phyloP scores from a whole-genome alignment of 2,329 filamentous ascomycete species.

The Neobulgaria alba region DNA sequence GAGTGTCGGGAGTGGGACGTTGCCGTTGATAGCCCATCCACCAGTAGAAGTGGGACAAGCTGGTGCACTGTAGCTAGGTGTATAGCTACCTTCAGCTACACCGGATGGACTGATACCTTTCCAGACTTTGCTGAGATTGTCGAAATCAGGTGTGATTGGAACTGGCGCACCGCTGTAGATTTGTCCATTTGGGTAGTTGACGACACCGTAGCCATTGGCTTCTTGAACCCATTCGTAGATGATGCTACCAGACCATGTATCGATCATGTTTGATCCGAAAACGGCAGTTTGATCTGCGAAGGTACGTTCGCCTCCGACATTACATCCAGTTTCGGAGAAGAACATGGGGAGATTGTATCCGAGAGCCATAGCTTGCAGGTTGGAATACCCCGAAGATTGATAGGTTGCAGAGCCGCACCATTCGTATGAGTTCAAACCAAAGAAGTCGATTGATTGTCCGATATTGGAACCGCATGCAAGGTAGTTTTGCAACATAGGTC shows the following conservation, averaged over 20 bases:
- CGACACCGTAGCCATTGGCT: conserved; percentile 70
- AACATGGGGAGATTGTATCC: conserved; percentile 68
- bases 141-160: conserved; percentile 67
- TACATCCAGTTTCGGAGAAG: conserved; percentile 86
- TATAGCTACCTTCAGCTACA: conserved; percentile 57
- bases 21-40: conserved; percentile 66
- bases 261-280: conserved; percentile 64
- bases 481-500: conserved; percentile 58
- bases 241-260: conserved; percentile 66
- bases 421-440: conserved; percentile 57
- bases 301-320: conserved; percentile 48
- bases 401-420: conserved; percentile 54
- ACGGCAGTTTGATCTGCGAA: conserved; percentile 71
- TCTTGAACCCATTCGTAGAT: conserved; percentile 89
- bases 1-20: conserved; percentile 59
- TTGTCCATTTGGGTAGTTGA: conserved; percentile 46
- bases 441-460: conserved; percentile 54
- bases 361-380: conserved; percentile 57
- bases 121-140: conserved; percentile 71
- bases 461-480: conserved; percentile 65
- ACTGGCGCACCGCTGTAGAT: conserved; percentile 64
- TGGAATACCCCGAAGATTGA: conserved; percentile 52
- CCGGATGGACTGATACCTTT: conserved; percentile 61
- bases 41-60: conserved; percentile 62
- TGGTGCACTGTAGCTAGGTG: conserved; percentile 52